A percentile compares a stretch with the other conserved stretches of the same genome.
Evolutionary conservation across 2,329 filamentous ascomycete species (phyloP).

Genomic region (Sporothrix globosa): DNA sequence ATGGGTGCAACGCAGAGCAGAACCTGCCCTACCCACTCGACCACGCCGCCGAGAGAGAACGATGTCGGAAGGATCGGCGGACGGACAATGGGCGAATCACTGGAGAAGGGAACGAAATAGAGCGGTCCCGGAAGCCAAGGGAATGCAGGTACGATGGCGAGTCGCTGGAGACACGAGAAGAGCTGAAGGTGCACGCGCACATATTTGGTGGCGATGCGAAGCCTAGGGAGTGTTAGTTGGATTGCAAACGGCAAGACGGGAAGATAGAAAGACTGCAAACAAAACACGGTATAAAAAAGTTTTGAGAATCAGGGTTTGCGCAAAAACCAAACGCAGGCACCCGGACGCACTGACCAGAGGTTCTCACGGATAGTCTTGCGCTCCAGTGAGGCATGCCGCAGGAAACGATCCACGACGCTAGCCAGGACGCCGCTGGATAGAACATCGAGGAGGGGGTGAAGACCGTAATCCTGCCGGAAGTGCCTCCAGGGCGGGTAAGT

Average conservation of each 20-base stretch:
- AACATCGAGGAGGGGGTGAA: slow-evolving; percentile 43
- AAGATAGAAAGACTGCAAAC: not conserved
- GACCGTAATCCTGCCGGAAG: slow-evolving; percentile 43
- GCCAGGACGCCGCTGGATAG: slow-evolving; percentile 49
- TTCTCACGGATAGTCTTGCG: slow-evolving; percentile 35
- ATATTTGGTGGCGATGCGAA: slow-evolving; percentile 40
- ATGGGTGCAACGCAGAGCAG: slow-evolving; percentile 54
- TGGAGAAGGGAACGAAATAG: slow-evolving; percentile 61
- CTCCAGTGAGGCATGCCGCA: slow-evolving; percentile 41
- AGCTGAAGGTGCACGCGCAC: slow-evolving; percentile 56
- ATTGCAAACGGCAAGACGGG: not conserved
- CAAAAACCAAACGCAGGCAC: not conserved
- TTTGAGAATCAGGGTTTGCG: not conserved
- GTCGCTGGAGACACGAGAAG: slow-evolving; percentile 56
- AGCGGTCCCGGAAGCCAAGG: slow-evolving; percentile 50
- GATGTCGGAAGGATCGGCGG: slow-evolving; percentile 50
- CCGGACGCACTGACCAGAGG: slow-evolving; percentile 37
- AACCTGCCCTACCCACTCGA: slow-evolving; percentile 50
- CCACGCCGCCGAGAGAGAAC: slow-evolving; percentile 46
- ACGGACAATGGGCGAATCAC: slow-evolving; percentile 52
- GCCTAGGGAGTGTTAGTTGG: slow-evolving; percentile 24
- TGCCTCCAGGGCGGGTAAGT: slow-evolving; percentile 54
- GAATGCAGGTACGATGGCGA: slow-evolving; percentile 51
- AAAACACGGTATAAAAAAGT: not conserved
- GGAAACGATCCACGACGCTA: slow-evolving; percentile 43